Conservation (phyloP, 441 rosid genomes). For the Adansonia gregorii region DNA sequence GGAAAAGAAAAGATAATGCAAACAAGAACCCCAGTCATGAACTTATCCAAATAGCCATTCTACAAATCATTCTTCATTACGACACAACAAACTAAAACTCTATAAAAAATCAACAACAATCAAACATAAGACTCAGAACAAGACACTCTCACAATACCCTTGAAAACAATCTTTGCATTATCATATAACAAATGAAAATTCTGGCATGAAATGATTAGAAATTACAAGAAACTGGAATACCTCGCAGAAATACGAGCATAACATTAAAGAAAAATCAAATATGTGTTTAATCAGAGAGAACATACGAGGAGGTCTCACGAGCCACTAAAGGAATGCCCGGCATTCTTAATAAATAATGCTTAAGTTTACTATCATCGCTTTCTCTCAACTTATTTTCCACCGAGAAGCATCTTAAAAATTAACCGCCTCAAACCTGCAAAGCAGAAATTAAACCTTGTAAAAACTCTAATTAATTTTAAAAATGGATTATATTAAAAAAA, state of each 20-base stretch:
- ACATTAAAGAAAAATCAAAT: background rate
- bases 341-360: slow-evolving; percentile 60
- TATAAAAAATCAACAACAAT: background rate
- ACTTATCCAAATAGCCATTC: background rate
- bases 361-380: slow-evolving; percentile 44
- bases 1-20: background rate
- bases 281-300: slow-evolving; percentile 23
- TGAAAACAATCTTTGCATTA: background rate
- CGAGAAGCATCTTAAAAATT: slow-evolving; percentile 8
- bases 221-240: background rate
- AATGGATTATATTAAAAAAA: background rate
- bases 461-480: background rate
- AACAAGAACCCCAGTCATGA: background rate
- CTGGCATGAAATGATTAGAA: background rate
- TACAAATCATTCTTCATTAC: background rate
- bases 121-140: background rate
- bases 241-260: background rate
- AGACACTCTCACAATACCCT: background rate
- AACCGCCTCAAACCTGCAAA: slow-evolving; percentile 23
- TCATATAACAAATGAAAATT: background rate
- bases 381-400: slow-evolving; percentile 11
- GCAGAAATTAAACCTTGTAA: background rate
- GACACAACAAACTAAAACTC: background rate
- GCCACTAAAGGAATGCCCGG: slow-evolving; percentile 88
- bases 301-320: slow-evolving; percentile 83